Percentiles rank a stretch among this genome's conserved stretches.
phyloP scores from a whole-genome alignment of 331 rosid species.

The Telfairia occidentalis region DNA sequence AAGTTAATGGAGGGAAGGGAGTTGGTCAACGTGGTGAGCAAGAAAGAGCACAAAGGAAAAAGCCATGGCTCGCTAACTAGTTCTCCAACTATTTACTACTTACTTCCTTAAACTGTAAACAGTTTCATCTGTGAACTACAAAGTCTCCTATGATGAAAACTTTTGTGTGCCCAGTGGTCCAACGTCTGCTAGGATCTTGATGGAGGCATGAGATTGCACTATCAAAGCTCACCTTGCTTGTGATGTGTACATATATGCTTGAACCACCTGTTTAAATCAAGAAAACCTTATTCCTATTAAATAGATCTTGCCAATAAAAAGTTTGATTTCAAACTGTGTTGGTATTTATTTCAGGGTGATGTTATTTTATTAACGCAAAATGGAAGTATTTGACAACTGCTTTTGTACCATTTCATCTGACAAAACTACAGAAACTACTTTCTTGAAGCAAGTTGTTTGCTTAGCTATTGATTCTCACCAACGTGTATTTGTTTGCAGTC shows the following conservation, averaged over 20 bases:
- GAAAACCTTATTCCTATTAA: neutral
- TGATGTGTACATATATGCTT: neutral
- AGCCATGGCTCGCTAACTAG: no score
- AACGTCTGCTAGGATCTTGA: neutral
- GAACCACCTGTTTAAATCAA: neutral
- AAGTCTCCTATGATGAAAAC: neutral
- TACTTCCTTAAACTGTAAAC: no score
- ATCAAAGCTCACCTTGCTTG: neutral
- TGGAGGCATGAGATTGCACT: neutral
- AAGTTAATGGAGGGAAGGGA: no score
- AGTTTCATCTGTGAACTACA: neutral
- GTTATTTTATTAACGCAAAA: neutral
- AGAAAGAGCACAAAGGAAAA: no score
- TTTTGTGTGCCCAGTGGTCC: neutral
- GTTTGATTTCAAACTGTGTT: neutral
- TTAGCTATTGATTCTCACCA: slow-evolving; percentile 1
- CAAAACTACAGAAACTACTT: neutral
- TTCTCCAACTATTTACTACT: no score
- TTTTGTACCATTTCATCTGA: neutral
- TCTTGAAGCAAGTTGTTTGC: neutral
- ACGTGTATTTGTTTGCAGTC: slow-evolving; percentile 33
- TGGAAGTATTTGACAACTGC: neutral
- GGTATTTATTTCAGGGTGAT: neutral
- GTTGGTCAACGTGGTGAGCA: no score
- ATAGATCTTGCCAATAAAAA: neutral